Percentiles rank a stretch among this genome's conserved stretches.
These are phyloP conservation scores for Annulohypoxylon moriforme DNA, from an alignment of 495 filamentous ascomycete species.

Conservation along the genomic window DNA sequence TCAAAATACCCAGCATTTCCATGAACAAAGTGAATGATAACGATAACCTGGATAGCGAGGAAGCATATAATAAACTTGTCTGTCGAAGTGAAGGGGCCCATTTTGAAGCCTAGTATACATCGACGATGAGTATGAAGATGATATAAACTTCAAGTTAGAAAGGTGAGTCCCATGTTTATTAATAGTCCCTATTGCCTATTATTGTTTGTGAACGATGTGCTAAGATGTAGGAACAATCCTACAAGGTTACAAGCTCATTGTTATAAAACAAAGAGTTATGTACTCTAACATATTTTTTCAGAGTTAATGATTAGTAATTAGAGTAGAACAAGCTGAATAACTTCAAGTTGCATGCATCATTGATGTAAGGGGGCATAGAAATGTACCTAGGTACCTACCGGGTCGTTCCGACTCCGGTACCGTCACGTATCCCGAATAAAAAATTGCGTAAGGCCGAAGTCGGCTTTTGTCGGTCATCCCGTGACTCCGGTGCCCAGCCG, in stretches of 20 bases:
- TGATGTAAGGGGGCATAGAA: too few relatives aligned
- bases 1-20: too few relatives aligned
- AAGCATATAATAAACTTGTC: not conserved
- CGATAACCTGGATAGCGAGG: not conserved
- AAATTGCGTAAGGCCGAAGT: slow-evolving; percentile 31
- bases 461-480: slow-evolving; percentile 5
- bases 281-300: too few relatives aligned
- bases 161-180: too few relatives aligned
- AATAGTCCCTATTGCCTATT: too few relatives aligned
- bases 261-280: not conserved
- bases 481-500: slow-evolving; percentile 24
- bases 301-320: too few relatives aligned
- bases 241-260: not conserved
- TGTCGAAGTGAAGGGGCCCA: not conserved
- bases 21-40: not conserved
- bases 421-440: slow-evolving; percentile 11
- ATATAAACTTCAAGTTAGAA: too few relatives aligned
- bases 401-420: slow-evolving; percentile 6
- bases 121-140: not conserved
- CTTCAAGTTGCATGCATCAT: too few relatives aligned
- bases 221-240: not conserved
- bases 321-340: too few relatives aligned
- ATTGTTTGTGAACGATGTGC: not conserved
- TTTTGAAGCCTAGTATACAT: not conserved
- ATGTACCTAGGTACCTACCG: slow-evolving; percentile 6